These are phyloP conservation scores for Tetrahymena borealis DNA, from an alignment of 73 alveolate species.

Conservation along the genomic window DNA sequence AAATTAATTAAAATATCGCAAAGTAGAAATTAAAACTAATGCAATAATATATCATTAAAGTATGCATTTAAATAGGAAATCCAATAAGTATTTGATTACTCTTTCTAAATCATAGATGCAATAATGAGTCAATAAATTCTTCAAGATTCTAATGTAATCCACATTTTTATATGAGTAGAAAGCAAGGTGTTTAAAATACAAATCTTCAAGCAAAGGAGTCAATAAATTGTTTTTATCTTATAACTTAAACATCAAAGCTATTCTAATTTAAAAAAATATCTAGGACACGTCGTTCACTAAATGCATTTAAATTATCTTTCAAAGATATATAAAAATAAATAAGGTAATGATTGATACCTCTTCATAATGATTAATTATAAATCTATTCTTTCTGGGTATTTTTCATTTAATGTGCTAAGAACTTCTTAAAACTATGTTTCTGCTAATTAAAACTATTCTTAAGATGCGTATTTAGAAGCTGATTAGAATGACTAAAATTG, in stretches of 20 bases:
- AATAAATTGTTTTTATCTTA: not conserved
- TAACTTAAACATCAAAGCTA: not conserved
- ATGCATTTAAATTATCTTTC: not conserved
- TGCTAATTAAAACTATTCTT: not conserved
- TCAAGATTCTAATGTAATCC: not conserved
- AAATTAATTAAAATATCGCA: not conserved
- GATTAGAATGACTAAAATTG: not conserved
- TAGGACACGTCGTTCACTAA: not conserved
- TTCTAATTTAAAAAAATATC: not conserved
- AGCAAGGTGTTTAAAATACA: not conserved
- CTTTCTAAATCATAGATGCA: not conserved
- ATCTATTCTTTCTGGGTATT: not conserved
- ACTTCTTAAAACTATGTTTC: not conserved
- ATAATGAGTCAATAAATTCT: not conserved
- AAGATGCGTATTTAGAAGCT: not conserved
- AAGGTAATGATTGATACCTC: not conserved
- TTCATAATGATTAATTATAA: not conserved
- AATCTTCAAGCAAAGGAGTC: not conserved
- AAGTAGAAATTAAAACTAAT: not conserved
- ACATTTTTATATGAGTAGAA: not conserved
- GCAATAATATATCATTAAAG: not conserved
- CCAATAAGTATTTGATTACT: not conserved
- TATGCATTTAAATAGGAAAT: too few species aligned
- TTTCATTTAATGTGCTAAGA: not conserved
- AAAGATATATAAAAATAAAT: too few species aligned